Evolutionary conservation across 2,329 filamentous ascomycete species (phyloP).

Genomic region (Diaporthe amygdali): DNA sequence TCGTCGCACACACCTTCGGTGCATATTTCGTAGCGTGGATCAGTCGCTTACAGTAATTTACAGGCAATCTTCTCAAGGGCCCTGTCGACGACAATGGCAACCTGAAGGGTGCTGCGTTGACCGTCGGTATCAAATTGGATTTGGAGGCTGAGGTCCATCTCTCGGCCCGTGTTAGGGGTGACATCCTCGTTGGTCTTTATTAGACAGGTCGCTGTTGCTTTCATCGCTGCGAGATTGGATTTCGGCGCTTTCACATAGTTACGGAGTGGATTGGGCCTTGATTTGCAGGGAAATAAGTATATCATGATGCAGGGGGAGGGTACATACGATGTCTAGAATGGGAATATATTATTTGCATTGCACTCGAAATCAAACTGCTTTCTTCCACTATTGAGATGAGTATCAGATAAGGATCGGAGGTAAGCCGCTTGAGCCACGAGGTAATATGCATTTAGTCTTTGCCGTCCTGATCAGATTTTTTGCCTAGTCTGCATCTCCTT

Average conservation of each 20-base stretch:
- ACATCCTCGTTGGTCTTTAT: conserved; percentile 65
- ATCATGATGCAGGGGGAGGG: not conserved
- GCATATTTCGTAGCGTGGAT: not conserved
- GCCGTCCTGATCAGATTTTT: too few relatives aligned
- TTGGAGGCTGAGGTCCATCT: conserved; percentile 67
- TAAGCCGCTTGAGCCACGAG: too few relatives aligned
- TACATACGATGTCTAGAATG: not conserved
- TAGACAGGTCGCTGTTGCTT: conserved; percentile 30
- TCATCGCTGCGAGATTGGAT: not conserved
- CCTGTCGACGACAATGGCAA: conserved; percentile 62
- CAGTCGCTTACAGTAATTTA: not conserved
- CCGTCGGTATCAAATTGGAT: conserved; percentile 68
- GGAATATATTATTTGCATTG: not conserved
- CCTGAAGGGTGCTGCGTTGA: conserved; percentile 60
- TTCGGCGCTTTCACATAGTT: not conserved
- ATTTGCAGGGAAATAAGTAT: not conserved
- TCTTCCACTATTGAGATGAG: too few relatives aligned
- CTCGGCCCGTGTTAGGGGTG: conserved; percentile 64
- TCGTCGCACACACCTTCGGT: not conserved
- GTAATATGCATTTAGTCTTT: too few relatives aligned
- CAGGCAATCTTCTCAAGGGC: conserved; percentile 61
- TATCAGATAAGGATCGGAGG: too few relatives aligned
- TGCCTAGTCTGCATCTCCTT: too few relatives aligned
- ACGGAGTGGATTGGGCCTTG: not conserved
- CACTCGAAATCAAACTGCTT: too few relatives aligned